Conservation (phyloP, 2,329 filamentous ascomycete species). For the Biscogniauxia mediterranea region DNA sequence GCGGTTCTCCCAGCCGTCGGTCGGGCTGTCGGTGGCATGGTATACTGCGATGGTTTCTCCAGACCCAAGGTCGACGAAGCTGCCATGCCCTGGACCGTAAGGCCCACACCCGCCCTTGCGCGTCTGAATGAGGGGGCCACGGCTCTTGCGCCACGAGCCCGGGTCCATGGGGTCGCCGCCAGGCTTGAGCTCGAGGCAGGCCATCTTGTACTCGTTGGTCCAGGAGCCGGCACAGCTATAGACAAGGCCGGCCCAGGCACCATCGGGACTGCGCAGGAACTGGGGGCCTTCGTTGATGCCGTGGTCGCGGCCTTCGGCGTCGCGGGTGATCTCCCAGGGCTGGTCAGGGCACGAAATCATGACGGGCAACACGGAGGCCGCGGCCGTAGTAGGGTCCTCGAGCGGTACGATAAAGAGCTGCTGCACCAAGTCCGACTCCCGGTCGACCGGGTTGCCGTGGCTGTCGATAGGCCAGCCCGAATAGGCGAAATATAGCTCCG, state of each 20-base stretch:
- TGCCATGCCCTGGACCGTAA: constrained; percentile 33
- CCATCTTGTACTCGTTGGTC: constrained; percentile 36
- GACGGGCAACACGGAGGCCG: constrained; percentile 14
- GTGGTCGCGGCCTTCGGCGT: constrained; percentile 26
- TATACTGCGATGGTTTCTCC: constrained; percentile 30
- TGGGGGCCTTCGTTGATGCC: constrained; percentile 36
- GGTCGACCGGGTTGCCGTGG: constrained; percentile 2
- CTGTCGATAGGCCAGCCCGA: constrained; percentile 32
- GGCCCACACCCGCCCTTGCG: constrained; percentile 11
- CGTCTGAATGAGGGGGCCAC: constrained; percentile 27
- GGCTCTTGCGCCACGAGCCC: constrained; percentile 29
- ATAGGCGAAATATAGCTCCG: constrained; percentile 30
- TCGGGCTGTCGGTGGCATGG: constrained; percentile 30
- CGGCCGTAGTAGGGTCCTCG: constrained; percentile 24
- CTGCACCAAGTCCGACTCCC: constrained; percentile 27
- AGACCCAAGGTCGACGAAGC: constrained; percentile 24
- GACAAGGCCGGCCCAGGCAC: constrained; percentile 29
- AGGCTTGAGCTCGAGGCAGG: constrained; percentile 23
- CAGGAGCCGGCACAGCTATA: constrained; percentile 33
- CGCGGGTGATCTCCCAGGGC: constrained; percentile 32
- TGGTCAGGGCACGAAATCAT: constrained; percentile 25
- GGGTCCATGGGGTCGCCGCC: constrained; percentile 31
- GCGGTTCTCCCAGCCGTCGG: constrained; percentile 32
- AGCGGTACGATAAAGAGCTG: constrained; percentile 30
- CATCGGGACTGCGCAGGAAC: constrained; percentile 30